These are phyloP conservation scores for Candida sphagnicola DNA, from an alignment of 805 yeast genomes.

Conservation along the genomic window DNA sequence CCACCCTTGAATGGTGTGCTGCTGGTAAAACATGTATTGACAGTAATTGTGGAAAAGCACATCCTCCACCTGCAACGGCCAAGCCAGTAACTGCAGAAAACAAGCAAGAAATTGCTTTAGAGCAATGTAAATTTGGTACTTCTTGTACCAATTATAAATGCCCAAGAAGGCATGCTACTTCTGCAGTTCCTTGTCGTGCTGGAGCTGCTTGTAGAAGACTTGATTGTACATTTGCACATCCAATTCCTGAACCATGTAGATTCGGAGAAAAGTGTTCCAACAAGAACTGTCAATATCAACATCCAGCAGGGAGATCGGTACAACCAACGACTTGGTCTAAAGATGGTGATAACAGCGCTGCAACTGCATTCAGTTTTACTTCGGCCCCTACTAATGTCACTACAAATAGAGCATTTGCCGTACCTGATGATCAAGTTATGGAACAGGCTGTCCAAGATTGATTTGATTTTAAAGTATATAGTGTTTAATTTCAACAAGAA, in stretches of 20 bases:
- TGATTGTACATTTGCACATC: slow-evolving; percentile 83
- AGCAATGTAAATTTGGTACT: slow-evolving; percentile 77
- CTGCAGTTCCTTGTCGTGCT: slow-evolving; percentile 72
- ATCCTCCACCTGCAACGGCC: slow-evolving; percentile 70
- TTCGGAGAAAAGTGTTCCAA: slow-evolving; percentile 76
- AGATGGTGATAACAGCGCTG: slow-evolving; percentile 15
- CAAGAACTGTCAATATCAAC: slow-evolving; percentile 65
- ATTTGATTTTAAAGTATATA: slow-evolving; percentile 3
- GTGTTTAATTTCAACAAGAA: slow-evolving; percentile 4
- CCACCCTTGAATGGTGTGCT: slow-evolving; percentile 71
- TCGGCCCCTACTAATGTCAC: slow-evolving; percentile 9
- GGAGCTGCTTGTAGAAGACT: slow-evolving; percentile 74
- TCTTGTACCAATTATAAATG: slow-evolving; percentile 76
- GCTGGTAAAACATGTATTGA: slow-evolving; percentile 63
- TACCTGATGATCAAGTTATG: slow-evolving; percentile 68
- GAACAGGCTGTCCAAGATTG: slow-evolving; percentile 48
- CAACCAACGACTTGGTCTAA: slow-evolving; percentile 35
- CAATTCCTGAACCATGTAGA: slow-evolving; percentile 73
- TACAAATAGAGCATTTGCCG: slow-evolving; percentile 70
- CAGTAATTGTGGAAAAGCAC: slow-evolving; percentile 65
- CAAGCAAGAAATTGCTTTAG: slow-evolving; percentile 43
- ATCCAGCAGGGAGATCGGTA: slow-evolving; percentile 68
- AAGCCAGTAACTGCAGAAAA: slow-evolving; percentile 17
- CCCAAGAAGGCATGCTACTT: slow-evolving; percentile 79
- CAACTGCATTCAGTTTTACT: slow-evolving; percentile 5